Evolutionary conservation across 768 basidiomycete genomes (phyloP).

Genomic region (Tylopilus sp.): DNA sequence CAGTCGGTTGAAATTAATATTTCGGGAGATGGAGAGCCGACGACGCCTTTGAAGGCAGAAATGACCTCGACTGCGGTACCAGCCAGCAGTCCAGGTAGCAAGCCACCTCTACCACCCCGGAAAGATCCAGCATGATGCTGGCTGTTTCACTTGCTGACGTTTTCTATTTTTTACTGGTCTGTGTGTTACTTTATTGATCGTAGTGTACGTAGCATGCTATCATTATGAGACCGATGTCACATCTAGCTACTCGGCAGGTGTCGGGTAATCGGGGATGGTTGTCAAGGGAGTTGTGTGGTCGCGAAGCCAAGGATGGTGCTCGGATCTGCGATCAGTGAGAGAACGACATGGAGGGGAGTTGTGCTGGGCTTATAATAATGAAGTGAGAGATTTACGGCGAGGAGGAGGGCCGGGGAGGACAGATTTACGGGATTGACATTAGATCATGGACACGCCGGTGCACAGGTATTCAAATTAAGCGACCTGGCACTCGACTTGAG

Average conservation of each 20-base stretch:
- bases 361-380: too few relatives aligned
- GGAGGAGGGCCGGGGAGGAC: background rate
- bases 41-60: conserved; percentile 2
- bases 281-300: background rate
- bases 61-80: conserved; percentile 3
- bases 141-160: background rate
- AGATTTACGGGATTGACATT: conserved; percentile 3
- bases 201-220: background rate
- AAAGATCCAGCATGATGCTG: conserved; percentile 14
- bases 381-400: background rate
- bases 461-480: conserved; percentile 22
- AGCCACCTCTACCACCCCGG: conserved; percentile 37
- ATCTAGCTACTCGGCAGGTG: background rate
- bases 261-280: background rate
- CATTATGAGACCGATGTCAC: background rate
- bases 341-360: background rate
- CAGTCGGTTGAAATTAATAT: conserved; percentile 21
- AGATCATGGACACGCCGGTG: background rate
- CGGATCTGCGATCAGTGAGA: background rate
- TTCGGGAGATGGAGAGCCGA: conserved; percentile 4
- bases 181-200: conserved; percentile 4
- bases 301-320: background rate
- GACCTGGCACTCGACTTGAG: background rate
- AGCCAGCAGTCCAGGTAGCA: conserved; percentile 10
- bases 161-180: background rate